Conservation (phyloP, 2,329 filamentous ascomycete genomes). For the Claviceps fusiformis region DNA sequence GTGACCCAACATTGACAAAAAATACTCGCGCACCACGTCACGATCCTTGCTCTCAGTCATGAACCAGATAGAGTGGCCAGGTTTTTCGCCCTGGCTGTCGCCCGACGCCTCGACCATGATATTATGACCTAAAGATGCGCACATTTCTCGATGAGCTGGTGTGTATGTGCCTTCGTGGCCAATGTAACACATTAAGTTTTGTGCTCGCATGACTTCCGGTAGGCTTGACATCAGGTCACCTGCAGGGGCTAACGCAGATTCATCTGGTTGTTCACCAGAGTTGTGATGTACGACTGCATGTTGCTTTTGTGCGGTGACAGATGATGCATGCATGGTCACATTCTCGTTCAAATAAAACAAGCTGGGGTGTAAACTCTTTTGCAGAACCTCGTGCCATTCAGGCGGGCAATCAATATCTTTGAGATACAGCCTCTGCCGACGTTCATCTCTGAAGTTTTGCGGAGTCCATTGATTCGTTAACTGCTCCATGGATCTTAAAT, state of each 20-base stretch:
- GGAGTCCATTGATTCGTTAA: constrained; percentile 71
- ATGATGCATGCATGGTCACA: constrained; percentile 28
- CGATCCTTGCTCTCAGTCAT: constrained; percentile 96
- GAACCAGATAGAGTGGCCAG: constrained; percentile 92
- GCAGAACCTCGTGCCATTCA: constrained; percentile 72
- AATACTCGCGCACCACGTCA: constrained; percentile 83
- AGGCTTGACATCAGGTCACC: constrained; percentile 94
- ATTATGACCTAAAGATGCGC: constrained; percentile 87
- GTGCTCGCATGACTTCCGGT: constrained; percentile 72
- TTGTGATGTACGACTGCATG: constrained; percentile 20
- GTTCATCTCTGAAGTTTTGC: constrained; percentile 63
- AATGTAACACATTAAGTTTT: constrained; percentile 97
- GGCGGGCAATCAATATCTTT: constrained; percentile 94
- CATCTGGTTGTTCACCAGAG: constrained; percentile 30
- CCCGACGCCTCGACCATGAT: constrained; percentile 93
- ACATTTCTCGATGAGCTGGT: constrained; percentile 93
- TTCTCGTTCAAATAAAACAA: constrained; percentile 85
- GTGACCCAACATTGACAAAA: constrained; percentile 81
- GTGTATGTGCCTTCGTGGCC: constrained; percentile 97
- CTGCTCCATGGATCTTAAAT: constrained; percentile 73
- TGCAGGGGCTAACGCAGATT: constrained; percentile 51
- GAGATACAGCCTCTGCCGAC: constrained; percentile 76
- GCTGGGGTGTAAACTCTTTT: constrained; percentile 63
- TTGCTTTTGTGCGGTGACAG: neutral
- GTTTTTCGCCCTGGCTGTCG: constrained; percentile 57